These are phyloP conservation scores for Aspergillus sergii DNA, from an alignment of 2,329 filamentous ascomycete genomes.

Conservation along the genomic window DNA sequence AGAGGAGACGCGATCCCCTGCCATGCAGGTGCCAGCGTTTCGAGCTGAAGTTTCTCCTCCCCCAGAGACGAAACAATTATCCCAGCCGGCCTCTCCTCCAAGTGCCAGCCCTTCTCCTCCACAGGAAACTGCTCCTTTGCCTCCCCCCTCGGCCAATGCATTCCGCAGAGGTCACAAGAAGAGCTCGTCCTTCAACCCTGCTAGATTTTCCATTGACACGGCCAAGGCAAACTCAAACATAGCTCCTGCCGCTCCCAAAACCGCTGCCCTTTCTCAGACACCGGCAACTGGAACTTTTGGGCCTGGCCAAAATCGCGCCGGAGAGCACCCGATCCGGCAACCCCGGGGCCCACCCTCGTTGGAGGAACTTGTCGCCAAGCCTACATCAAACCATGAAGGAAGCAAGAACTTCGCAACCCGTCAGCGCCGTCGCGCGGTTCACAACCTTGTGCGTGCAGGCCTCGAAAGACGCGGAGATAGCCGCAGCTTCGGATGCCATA, in stretches of 20 bases:
- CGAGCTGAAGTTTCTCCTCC: constrained; percentile 83
- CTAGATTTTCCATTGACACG: constrained; percentile 49
- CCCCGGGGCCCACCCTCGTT: constrained; percentile 88
- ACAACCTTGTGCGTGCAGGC: constrained; percentile 88
- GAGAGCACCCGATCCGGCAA: constrained; percentile 91
- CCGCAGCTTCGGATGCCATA: constrained; percentile 66
- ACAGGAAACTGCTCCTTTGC: constrained; percentile 71
- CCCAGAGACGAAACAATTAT: constrained; percentile 64
- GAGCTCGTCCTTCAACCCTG: constrained; percentile 69
- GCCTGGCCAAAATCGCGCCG: constrained; percentile 87
- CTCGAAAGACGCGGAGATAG: constrained; percentile 77
- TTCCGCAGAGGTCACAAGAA: constrained; percentile 96
- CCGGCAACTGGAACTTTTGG: constrained; percentile 85
- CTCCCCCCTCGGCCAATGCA: constrained; percentile 84
- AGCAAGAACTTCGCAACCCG: constrained; percentile 96
- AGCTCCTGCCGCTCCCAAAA: constrained; percentile 69
- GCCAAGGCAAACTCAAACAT: constrained; percentile 54
- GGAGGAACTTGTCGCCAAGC: constrained; percentile 86
- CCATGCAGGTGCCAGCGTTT: constrained; percentile 63
- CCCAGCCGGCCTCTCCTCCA: constrained; percentile 65
- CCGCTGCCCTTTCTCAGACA: constrained; percentile 76
- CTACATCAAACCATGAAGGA: constrained; percentile 89
- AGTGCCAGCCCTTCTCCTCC: constrained; percentile 68
- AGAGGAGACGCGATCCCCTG: constrained; percentile 49
- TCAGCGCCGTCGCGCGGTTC: constrained; percentile 86